Conservation (phyloP, 495 filamentous ascomycete genomes). For the Delitschia confertaspora region DNA sequence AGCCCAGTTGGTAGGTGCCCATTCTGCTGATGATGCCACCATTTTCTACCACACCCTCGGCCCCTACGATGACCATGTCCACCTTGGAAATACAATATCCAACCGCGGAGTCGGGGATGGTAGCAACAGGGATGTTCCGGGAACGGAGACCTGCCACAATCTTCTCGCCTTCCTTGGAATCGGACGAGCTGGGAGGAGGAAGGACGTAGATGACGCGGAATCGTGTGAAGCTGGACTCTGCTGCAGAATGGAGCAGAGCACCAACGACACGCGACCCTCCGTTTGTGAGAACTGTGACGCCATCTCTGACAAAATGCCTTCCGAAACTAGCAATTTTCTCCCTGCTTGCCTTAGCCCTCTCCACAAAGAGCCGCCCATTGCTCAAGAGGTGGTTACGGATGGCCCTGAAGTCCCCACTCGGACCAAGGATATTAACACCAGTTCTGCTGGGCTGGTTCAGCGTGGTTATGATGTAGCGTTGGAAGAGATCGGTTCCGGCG, state of each 20-base stretch:
- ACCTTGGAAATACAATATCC: constrained; percentile 78
- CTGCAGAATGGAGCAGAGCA: constrained; percentile 63
- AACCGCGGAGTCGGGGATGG: constrained; percentile 70
- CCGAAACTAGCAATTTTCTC: constrained; percentile 74
- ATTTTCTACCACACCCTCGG: constrained; percentile 91
- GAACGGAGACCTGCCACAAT: constrained; percentile 60
- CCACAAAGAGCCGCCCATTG: constrained; percentile 77
- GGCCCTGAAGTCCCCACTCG: constrained; percentile 64
- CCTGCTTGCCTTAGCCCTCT: constrained; percentile 75
- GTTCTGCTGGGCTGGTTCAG: constrained; percentile 45
- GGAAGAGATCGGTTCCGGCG: constrained; percentile 92
- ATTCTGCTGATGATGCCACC: constrained; percentile 84
- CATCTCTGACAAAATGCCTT: constrained; percentile 64
- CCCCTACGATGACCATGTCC: constrained; percentile 76
- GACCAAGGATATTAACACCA: constrained; percentile 30
- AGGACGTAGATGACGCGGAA: constrained; percentile 84
- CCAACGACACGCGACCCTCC: constrained; percentile 79
- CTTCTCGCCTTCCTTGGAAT: constrained; percentile 46
- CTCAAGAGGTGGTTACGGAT: constrained; percentile 72
- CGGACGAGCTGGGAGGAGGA: constrained; percentile 29
- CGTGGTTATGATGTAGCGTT: constrained; percentile 75
- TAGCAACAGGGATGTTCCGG: constrained; percentile 72
- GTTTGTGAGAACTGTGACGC: constrained; percentile 73
- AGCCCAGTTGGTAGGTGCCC: constrained; percentile 84
- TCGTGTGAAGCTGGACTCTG: constrained; percentile 52